Base-by-base conservation (phyloP, 1,284 basidiomycete genomes). In the Acaromyces ingoldii region DNA sequence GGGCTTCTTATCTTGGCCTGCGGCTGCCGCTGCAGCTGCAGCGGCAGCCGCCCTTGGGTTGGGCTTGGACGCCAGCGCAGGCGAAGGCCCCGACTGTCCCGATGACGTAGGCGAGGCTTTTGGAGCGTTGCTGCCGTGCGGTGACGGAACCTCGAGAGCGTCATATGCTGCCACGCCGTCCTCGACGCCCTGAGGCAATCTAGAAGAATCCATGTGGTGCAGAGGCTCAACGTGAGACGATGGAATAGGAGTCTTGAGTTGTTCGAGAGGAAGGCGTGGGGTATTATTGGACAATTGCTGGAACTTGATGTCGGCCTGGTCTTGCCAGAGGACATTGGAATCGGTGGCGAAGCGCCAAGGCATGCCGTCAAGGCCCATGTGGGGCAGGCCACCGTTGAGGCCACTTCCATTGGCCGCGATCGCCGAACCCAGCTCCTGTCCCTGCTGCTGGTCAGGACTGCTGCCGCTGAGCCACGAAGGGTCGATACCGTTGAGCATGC, bases 401-500 rank as follows among this genome's bases (percentile, higher is more conserved):
- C 25, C n/a, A n/a, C 25, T n/a, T n/a, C 4, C 22, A 39, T 48
- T 38, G 17, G 11, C 13, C 13, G 13, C 38, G 7, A 40, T 19
- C 7, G 28, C 38, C 17, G 21, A 7, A 22, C 38, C 38, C 28
- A 24, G 22, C 11, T 25, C 24, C 2, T 24, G n/a, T 17, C 21
- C 13, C 26, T 13, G 17, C 3, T 13, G 29, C 34, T 45, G 42
- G 25, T 45, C 41, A 9, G 42, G 42, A 15, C 42, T 43, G 4
- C 42, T 45, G 17, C 42, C 42, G 24, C 42, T 45, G 13, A 45
- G 42, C 42, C 42, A 45, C n/a, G 42, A 45, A 25, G 64, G 53
- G 36, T 75, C 72, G 15, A 69, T 62, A 11, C 70, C 71, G 36
- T 74, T 73, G 34, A 93, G 81, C 76, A 93, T 92, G n/a, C 86